Base-by-base conservation (phyloP, 768 basidiomycete genomes). In the Nidularia sp. region DNA sequence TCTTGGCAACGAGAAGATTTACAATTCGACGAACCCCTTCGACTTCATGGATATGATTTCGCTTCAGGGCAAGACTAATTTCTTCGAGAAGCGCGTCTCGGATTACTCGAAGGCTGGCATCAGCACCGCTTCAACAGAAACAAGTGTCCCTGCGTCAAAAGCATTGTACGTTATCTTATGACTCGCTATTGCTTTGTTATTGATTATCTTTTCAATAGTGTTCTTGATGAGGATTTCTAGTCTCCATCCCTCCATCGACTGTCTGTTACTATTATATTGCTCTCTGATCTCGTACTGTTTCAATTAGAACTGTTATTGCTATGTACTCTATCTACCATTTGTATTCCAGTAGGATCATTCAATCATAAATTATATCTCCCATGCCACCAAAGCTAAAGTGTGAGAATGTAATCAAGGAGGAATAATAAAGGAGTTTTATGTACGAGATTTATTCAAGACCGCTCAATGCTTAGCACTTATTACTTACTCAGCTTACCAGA, bases 11-110 rank as follows among this genome's bases (percentile, higher is more conserved):
- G 79, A 97, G 25, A 94, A 93, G 65, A 62, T 82, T 47, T 97
- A 92, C 74, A 75, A 84, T 55, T 69, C 76, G 0, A 70, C 80
- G 25, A 97, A 97, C 65, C 95, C 94, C 5, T 89, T 90, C 66
- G 89, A 94, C 67, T 93, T 93, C 62, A 94, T 94, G 91, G 92
- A 95, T 59, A 84, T 93, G 81, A 95, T 95, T 45, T 96, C 93
- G 12, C 74, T 97, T 5, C 88, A 94, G 71, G 95, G 95, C 56
- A 98, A 98, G 76, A 92, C 94, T 39, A 94, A 97, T 71, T 97
- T 97, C 69, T 97, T 95, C 65, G 93, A 96, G 73, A 94, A 95
- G 70, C 81, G 94, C 1, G 95, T 97, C 3, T 93, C 91, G 2
- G 88, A 90, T 15, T 90, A 90, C 60, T 76, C 84, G 12, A 88